Evolutionary conservation across 2,329 filamentous ascomycete species (phyloP).

Genomic region (Aspergillus candidus): DNA sequence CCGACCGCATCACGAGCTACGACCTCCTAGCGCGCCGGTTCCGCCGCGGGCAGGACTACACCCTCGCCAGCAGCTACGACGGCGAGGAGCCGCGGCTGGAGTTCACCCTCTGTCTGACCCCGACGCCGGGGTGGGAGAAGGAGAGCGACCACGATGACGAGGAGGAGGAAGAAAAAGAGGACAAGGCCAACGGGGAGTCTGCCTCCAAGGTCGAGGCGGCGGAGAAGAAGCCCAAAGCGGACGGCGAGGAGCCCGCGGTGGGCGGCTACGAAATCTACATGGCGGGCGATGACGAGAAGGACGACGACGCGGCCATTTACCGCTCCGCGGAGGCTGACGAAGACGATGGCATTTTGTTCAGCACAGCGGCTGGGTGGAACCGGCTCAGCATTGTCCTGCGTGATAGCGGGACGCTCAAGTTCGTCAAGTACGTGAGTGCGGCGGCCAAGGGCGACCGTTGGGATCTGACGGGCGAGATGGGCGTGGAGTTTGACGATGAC

Average conservation of each 20-base stretch:
- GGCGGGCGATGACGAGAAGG: conserved; percentile 69
- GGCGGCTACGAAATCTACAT: conserved; percentile 71
- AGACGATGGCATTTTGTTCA: conserved; percentile 68
- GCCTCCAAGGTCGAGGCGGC: conserved; percentile 30
- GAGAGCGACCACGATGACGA: conserved; percentile 53
- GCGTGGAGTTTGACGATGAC: conserved; percentile 56
- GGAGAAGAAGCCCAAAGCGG: conserved; percentile 20
- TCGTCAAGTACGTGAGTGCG: conserved; percentile 91
- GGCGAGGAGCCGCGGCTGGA: conserved; percentile 69
- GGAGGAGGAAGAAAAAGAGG: conserved; percentile 41
- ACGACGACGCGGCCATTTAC: conserved; percentile 71
- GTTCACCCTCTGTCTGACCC: conserved; percentile 80
- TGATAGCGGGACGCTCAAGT: conserved; percentile 78
- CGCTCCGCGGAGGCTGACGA: conserved; percentile 60
- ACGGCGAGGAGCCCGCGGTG: conserved; percentile 34
- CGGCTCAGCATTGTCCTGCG: conserved; percentile 83
- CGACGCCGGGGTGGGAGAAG: conserved; percentile 76
- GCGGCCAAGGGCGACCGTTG: conserved; percentile 82
- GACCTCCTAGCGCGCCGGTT: conserved; percentile 82
- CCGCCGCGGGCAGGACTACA: conserved; percentile 82
- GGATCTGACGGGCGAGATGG: conserved; percentile 78
- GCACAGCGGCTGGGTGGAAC: conserved; percentile 73
- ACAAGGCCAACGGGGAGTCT: conserved; percentile 29
- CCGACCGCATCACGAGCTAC: conserved; percentile 59
- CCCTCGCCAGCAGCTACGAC: conserved; percentile 78